phyloP scores from a whole-genome alignment of 352 stramenopile genomes.

The Phytophthora meadii region DNA sequence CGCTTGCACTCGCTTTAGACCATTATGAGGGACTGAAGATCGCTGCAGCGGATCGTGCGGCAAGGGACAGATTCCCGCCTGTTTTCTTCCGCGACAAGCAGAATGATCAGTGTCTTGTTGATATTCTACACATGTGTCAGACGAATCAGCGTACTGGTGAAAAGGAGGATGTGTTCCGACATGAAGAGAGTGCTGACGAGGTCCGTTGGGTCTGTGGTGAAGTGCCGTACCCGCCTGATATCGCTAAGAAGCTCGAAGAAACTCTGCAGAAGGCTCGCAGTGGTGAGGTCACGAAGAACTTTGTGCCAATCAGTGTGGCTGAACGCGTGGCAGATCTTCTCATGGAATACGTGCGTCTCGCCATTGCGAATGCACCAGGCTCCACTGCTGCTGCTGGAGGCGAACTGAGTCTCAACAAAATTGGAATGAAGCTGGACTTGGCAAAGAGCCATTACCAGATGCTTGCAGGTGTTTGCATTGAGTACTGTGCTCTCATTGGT shows the following conservation, averaged over 20 bases:
- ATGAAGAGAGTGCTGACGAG: constrained; percentile 85
- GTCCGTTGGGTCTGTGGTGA: constrained; percentile 87
- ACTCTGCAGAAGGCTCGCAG: constrained; percentile 85
- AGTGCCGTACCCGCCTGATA: constrained; percentile 77
- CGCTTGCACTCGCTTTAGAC: constrained; percentile 95
- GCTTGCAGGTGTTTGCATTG: constrained; percentile 95
- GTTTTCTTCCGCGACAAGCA: constrained; percentile 91
- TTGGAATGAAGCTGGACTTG: constrained; percentile 86
- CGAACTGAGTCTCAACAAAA: constrained; percentile 61
- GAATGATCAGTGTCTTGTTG: constrained; percentile 90
- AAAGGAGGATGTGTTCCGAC: constrained; percentile 88
- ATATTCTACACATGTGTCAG: constrained; percentile 92
- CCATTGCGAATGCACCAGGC: constrained; percentile 82
- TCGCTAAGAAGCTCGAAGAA: constrained; percentile 86
- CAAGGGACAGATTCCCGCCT: constrained; percentile 84
- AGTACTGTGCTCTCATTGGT: constrained; percentile 93
- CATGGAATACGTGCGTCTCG: constrained; percentile 90
- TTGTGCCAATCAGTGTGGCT: constrained; percentile 90
- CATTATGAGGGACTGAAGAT: constrained; percentile 94
- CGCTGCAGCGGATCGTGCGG: constrained; percentile 77
- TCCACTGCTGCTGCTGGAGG: constrained; percentile 41
- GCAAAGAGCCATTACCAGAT: constrained; percentile 96
- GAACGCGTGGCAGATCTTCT: constrained; percentile 89
- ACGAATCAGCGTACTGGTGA: constrained; percentile 89
- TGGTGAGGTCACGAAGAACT: constrained; percentile 87